Conservation (phyloP, 2,329 filamentous ascomycete genomes). For the Curvularia lunata region DNA sequence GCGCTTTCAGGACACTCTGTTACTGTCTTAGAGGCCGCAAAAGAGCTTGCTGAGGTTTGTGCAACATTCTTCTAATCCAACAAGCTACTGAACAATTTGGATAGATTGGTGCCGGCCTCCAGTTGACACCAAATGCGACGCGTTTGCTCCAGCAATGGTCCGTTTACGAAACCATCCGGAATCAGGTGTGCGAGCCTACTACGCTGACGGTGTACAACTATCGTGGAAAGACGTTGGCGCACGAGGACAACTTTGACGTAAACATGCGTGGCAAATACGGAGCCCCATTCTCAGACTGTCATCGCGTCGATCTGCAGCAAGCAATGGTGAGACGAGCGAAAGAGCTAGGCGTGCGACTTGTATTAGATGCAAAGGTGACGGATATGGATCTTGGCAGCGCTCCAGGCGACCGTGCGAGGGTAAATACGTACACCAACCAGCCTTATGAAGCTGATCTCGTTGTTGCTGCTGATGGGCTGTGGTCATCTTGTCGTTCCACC, state of each 20-base stretch:
- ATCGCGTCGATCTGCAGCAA: conserved; percentile 66
- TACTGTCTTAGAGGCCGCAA: conserved; percentile 52
- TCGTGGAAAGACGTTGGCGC: conserved; percentile 56
- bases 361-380: conserved; percentile 57
- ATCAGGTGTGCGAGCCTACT: conserved; percentile 53
- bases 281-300: conserved; percentile 65
- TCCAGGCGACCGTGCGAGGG: conserved; percentile 38
- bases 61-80: not conserved
- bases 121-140: conserved; percentile 51
- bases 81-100: conserved; percentile 2
- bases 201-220: conserved; percentile 62
- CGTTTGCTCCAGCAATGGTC: conserved; percentile 60
- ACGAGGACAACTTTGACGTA: conserved; percentile 59
- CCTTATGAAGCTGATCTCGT: conserved; percentile 61
- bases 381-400: conserved; percentile 56
- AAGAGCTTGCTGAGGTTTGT: conserved; percentile 52
- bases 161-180: conserved; percentile 53
- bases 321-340: conserved; percentile 59
- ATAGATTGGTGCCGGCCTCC: conserved; percentile 47
- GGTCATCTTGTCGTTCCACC: conserved; percentile 62
- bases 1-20: conserved; percentile 50
- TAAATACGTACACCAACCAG: conserved; percentile 52
- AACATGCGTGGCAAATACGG: conserved; percentile 62
- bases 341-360: conserved; percentile 60
- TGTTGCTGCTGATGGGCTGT: conserved; percentile 69